A percentile compares a stretch with the other conserved stretches of the same genome.
phyloP scores from a whole-genome alignment of 805 yeast genomes.

The Naumovozyma baii region DNA sequence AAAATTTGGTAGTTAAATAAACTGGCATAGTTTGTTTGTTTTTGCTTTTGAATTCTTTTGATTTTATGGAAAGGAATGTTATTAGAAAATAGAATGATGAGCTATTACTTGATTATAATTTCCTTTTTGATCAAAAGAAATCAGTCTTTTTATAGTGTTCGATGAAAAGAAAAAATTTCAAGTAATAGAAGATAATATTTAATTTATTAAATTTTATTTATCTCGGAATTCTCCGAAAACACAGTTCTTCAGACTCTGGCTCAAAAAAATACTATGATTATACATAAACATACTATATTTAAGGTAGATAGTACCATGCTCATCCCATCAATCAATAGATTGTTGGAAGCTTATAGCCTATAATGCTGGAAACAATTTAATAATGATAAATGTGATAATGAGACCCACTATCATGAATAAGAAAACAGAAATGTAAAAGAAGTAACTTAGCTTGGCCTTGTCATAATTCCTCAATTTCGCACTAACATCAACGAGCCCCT shows the following conservation, averaged over 20 bases:
- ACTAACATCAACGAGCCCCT: slow-evolving; percentile 26
- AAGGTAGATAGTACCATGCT: no score
- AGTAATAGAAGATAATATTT: not conserved
- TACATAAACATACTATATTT: no score
- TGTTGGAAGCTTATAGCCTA: slow-evolving; percentile 3
- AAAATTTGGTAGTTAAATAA: slow-evolving; percentile 15
- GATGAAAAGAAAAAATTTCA: no score
- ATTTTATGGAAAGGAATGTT: not conserved
- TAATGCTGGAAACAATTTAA: slow-evolving; percentile 34
- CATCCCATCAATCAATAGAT: no score
- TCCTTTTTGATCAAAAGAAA: no score
- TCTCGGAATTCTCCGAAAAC: not conserved
- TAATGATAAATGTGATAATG: slow-evolving; percentile 29
- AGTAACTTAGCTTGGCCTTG: slow-evolving; percentile 23
- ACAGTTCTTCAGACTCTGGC: not conserved
- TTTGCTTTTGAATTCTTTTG: not conserved
- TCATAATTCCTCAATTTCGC: slow-evolving; percentile 27
- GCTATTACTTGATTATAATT: no score
- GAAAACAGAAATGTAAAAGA: slow-evolving; percentile 22
- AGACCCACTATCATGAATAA: slow-evolving; percentile 25
- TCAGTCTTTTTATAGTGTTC: no score
- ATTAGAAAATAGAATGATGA: not conserved
- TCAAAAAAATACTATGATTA: no score
- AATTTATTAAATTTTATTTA: no score
- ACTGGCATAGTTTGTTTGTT: slow-evolving; percentile 14